Evolutionary conservation across 768 basidiomycete species (phyloP), one percentile per base, ranked within the genome.

Genomic region (Trametes cingulata): DNA sequence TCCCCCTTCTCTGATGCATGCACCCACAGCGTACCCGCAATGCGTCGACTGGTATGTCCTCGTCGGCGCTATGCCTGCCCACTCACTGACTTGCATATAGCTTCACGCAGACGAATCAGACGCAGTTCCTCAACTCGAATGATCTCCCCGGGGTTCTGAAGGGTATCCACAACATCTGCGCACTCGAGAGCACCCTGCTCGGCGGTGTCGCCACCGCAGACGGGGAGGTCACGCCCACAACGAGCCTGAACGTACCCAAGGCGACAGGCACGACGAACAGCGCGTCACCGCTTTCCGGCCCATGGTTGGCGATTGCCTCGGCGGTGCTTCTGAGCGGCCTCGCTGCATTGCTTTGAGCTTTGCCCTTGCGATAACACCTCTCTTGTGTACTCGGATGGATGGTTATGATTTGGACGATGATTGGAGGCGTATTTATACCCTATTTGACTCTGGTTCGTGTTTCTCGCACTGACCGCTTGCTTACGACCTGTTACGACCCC

Each of bases 11-110:
- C 15, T 48, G 17, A n/a, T 25, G 24, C 22, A 13, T 4, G 36
- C 24, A 14, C 12, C 24, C 12, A 17, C 13, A 49, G 71, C 69
- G 10, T 79, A 81, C 72, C 86, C 86, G 37, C 85, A 88, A 75
- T 89, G 86, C 60, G 84, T 84, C 39, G 85, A 88, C 67, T 88
- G 87, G 84, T 86, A 47, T 29, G 75, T 56, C 35, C 24, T n/a
- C n/a, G n/a, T n/a, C n/a, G n/a, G n/a, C n/a, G n/a, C n/a, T n/a
- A n/a, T n/a, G n/a, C n/a, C n/a, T n/a, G n/a, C n/a, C n/a, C n/a
- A n/a, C n/a, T n/a, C n/a, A n/a, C n/a, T n/a, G n/a, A n/a, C n/a
- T n/a, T n/a, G n/a, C n/a, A n/a, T n/a, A n/a, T 9, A 85, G 84
- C 70, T 86, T 86, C 71, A 76, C 78, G 58, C 69, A 76, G 65